Conservation (phyloP, 2,329 filamentous ascomycete species). For the Dothistroma pini region DNA sequence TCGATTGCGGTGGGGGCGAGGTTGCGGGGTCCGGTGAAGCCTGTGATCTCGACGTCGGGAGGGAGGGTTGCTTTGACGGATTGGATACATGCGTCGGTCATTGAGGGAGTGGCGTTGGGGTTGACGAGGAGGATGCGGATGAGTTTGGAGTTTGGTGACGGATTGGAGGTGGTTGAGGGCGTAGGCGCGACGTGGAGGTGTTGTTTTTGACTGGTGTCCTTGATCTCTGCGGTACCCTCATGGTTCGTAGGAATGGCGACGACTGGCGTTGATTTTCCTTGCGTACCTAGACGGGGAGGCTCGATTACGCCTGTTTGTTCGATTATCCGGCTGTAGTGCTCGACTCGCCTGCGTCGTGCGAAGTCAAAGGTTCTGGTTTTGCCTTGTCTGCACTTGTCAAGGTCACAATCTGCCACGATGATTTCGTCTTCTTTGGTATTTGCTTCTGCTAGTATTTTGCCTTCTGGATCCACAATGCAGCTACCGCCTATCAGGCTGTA, state of each 20-base stretch:
- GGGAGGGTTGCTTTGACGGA: slow-evolving; percentile 45
- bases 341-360: slow-evolving; percentile 40
- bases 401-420: slow-evolving; percentile 48
- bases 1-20: slow-evolving; percentile 50
- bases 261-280: background rate
- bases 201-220: background rate
- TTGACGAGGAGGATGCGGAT: slow-evolving; percentile 48
- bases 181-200: background rate
- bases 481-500: slow-evolving; percentile 47
- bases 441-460: slow-evolving; percentile 46
- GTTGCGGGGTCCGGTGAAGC: slow-evolving; percentile 50
- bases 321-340: slow-evolving; percentile 39
- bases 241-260: background rate
- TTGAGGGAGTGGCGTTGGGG: slow-evolving; percentile 46
- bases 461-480: slow-evolving; percentile 47
- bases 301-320: slow-evolving; percentile 28
- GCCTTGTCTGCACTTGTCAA: slow-evolving; percentile 44
- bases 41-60: slow-evolving; percentile 46
- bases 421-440: slow-evolving; percentile 48
- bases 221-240: background rate
- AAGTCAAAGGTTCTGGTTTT: slow-evolving; percentile 46
- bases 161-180: too few relatives aligned
- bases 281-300: background rate
- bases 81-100: slow-evolving; percentile 48
- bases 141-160: background rate